Base-by-base conservation (phyloP, 805 yeast genomes). In the Cyberlindnera bimundalis region DNA sequence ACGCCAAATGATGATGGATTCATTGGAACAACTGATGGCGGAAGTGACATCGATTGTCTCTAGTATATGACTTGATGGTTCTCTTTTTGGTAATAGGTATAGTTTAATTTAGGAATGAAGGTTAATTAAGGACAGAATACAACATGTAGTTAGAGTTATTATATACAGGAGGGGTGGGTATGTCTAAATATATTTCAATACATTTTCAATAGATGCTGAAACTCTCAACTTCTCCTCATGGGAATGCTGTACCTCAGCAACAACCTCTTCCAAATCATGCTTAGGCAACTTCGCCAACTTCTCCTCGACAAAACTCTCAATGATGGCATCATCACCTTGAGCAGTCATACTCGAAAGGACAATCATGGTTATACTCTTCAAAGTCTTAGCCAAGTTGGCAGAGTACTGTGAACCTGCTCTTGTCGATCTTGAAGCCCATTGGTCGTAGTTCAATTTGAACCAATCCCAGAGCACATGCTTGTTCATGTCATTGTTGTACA, bases 381-480 rank as follows among this genome's bases (percentile, higher is more conserved):
- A 59, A 0, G 81, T 69, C 21, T 64, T 60, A 11, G 64, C 66
- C 52, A 80, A 61, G 42, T 71, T 73, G 26, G 65, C 69, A n/a
- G 72, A 56, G 54, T 68, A 62, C 19, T 68, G 67, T 4, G 74
- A 66, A 2, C 76, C 76, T 29, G 62, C 64, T 43, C 74, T 64
- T 21, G 68, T 53, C 10, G 79, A 64, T 41, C 68, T 73, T n/a
- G 60, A 52, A 12, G 66, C 67, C 78, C 85, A 79, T 24, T 60
- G 59, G 34, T 73, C 74, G 53, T 69, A 79, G 50, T 79, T 68
- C 38, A 70, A 53, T 31, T 51, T 61, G 58, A 71, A 80, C 87
- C 88, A 82, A 4, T 67, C 60, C 77, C 80, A 79, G 9, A 79
- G 48, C 31, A 57, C 48, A 7, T 62, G 53, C 46, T 62, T 64